phyloP scores from a whole-genome alignment of 345 rosid species.

The Conringia planisiliqua region DNA sequence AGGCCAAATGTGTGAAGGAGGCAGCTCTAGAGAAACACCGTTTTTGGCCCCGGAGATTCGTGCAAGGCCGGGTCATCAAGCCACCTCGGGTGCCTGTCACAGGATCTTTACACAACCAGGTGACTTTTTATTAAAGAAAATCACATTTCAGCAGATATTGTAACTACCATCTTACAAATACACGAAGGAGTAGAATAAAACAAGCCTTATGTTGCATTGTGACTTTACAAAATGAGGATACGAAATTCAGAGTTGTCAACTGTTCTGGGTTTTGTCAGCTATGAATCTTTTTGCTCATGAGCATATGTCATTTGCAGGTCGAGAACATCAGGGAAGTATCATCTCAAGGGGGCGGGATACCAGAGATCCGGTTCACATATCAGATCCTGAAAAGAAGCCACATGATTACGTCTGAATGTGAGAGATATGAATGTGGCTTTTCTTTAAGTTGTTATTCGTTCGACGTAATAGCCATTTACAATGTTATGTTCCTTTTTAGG shows the following conservation, averaged over 20 bases:
- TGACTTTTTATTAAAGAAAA: slow-evolving; percentile 16
- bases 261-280: neutral
- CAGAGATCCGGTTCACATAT: slow-evolving; percentile 43
- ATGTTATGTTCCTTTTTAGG: slow-evolving; percentile 2
- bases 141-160: neutral
- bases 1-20: slow-evolving; percentile 26
- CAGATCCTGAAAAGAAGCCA: slow-evolving; percentile 47
- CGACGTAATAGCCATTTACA: neutral
- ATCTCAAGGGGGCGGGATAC: slow-evolving; percentile 35
- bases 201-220: neutral
- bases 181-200: neutral
- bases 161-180: slow-evolving; percentile 1
- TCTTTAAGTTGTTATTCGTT: slow-evolving; percentile 10
- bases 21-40: slow-evolving; percentile 31
- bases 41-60: slow-evolving; percentile 36
- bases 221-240: slow-evolving; percentile 9
- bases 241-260: slow-evolving; percentile 2
- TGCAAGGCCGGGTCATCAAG: slow-evolving; percentile 19
- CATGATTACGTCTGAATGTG: slow-evolving; percentile 35
- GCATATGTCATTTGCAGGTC: slow-evolving; percentile 29
- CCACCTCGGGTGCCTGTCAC: slow-evolving; percentile 38
- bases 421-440: slow-evolving; percentile 1
- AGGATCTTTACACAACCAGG: slow-evolving; percentile 49
- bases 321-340: slow-evolving; percentile 45
- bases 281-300: slow-evolving; percentile 11